These are phyloP conservation scores for Aureobasidium sp. DNA, from an alignment of 2,329 filamentous ascomycete genomes.

Conservation along the genomic window DNA sequence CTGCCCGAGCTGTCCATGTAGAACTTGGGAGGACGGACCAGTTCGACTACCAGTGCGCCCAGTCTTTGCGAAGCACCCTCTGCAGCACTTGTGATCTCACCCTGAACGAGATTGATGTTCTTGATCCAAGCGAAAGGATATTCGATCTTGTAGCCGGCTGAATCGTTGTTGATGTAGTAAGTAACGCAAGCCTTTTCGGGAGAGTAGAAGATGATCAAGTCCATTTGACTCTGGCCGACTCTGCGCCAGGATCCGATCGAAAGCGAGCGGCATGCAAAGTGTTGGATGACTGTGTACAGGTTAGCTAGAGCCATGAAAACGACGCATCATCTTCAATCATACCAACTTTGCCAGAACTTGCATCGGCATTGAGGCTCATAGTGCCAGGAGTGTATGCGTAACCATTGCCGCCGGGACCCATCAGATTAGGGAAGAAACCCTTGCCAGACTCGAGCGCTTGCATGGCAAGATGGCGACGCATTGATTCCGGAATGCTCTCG, in stretches of 20 bases:
- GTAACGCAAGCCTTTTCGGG: slow-evolving; percentile 95
- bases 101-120: slow-evolving; percentile 88
- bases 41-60: slow-evolving; percentile 84
- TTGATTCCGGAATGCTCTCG: slow-evolving; percentile 92
- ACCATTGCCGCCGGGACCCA: slow-evolving; percentile 60
- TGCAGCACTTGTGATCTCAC: slow-evolving; percentile 53
- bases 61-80: slow-evolving; percentile 67
- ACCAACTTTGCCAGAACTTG: slow-evolving; percentile 86
- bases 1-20: slow-evolving; percentile 95
- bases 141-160: slow-evolving; percentile 98
- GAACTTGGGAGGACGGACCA: slow-evolving; percentile 86
- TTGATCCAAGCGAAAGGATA: slow-evolving; percentile 96
- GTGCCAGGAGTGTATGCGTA: slow-evolving; percentile 65
- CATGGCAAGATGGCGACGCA: slow-evolving; percentile 92
- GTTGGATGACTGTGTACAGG: slow-evolving; percentile 66
- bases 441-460: slow-evolving; percentile 93
- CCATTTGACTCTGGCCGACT: slow-evolving; percentile 96
- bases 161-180: slow-evolving; percentile 99
- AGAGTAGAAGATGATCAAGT: slow-evolving; percentile 97
- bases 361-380: slow-evolving; percentile 73
- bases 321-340: slow-evolving; percentile 16
- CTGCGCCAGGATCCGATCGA: slow-evolving; percentile 93
- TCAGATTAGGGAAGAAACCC: slow-evolving; percentile 67
- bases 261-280: slow-evolving; percentile 89
- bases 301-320: background rate